Conservation (phyloP, 2,329 filamentous ascomycete genomes). For the Colletotrichum sp. region DNA sequence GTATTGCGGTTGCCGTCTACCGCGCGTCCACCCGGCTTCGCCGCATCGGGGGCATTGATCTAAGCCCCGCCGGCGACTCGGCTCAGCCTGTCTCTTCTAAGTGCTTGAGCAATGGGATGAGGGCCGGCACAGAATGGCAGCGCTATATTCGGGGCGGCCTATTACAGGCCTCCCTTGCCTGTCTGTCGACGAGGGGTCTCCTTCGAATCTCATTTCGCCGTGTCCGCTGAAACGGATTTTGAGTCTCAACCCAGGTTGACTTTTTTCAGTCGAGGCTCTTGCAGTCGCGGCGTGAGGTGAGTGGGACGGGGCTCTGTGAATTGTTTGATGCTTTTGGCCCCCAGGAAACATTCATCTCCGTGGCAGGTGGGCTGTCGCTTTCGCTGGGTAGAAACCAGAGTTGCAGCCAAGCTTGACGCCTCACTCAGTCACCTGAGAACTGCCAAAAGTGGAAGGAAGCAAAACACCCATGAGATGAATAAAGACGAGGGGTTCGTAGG, state of each 20-base stretch:
- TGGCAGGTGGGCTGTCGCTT: neutral
- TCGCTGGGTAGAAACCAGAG: neutral
- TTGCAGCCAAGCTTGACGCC: constrained; percentile 2
- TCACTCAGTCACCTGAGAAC: neutral
- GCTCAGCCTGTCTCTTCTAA: neutral
- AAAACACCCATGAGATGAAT: neutral
- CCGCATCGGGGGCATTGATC: neutral
- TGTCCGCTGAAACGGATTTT: constrained; percentile 8
- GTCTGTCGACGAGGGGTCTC: neutral
- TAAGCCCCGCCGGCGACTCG: neutral
- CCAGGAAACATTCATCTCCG: neutral
- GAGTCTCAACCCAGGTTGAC: constrained; percentile 6
- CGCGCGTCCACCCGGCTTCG: neutral
- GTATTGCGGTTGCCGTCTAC: neutral
- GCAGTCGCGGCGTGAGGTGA: neutral
- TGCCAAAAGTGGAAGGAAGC: neutral
- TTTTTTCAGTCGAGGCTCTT: constrained; percentile 5
- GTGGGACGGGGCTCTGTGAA: neutral
- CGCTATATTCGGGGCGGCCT: neutral
- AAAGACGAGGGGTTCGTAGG: neutral
- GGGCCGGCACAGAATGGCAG: neutral
- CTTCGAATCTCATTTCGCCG: neutral
- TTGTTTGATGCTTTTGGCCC: neutral
- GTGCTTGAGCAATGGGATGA: neutral
- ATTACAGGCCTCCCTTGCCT: constrained; percentile 10